Evolutionary conservation across 805 yeast genomes (phyloP).

Genomic region (Starmerella cellae): DNA sequence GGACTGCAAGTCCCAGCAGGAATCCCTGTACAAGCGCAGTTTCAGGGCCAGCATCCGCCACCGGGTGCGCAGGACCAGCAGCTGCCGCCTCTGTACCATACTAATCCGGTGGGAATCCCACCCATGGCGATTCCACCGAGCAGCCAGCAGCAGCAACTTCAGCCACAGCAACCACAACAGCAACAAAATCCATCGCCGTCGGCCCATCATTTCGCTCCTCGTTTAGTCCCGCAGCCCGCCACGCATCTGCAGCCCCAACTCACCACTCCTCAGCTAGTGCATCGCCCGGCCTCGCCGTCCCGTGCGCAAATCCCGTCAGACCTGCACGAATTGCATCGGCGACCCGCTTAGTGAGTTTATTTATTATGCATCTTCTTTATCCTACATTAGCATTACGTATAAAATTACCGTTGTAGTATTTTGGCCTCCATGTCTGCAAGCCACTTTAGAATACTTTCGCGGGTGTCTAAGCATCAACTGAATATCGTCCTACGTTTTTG

Average conservation of each 20-base stretch:
- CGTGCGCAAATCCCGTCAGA: constrained; percentile 16
- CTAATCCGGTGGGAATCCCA: neutral
- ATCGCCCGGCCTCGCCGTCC: constrained; percentile 17
- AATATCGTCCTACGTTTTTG: too few relatives aligned
- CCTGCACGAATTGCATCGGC: neutral
- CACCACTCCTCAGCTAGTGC: constrained; percentile 1
- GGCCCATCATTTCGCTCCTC: neutral
- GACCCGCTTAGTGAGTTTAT: too few relatives aligned
- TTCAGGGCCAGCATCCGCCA: neutral
- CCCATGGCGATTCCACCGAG: neutral
- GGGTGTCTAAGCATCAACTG: too few relatives aligned
- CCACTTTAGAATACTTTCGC: too few relatives aligned
- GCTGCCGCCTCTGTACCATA: neutral
- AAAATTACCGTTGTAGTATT: too few relatives aligned
- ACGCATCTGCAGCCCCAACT: neutral
- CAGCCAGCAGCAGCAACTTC: neutral
- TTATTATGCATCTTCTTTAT: too few relatives aligned
- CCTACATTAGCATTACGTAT: too few relatives aligned
- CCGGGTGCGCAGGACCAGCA: neutral
- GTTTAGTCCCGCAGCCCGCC: neutral
- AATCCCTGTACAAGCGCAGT: neutral
- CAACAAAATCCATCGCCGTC: neutral
- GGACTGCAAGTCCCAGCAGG: neutral
- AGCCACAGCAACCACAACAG: too few relatives aligned
- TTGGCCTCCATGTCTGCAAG: too few relatives aligned